Conservation (phyloP, 164 flowering plant species). For the Warburgia ugandensis region DNA sequence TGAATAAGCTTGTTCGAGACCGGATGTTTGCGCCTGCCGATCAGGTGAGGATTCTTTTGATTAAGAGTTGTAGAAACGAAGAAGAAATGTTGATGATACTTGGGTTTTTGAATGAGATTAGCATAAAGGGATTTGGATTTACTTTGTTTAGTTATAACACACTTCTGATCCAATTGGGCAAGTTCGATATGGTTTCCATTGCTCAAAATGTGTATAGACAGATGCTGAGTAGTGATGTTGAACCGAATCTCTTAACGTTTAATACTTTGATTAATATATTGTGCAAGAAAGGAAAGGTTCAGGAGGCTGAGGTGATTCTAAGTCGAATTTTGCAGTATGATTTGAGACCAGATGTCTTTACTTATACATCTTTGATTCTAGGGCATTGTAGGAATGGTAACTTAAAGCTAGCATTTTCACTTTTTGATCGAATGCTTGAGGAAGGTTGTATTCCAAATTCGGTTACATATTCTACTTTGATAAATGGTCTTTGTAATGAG, state of each 20-base stretch:
- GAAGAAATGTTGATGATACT: constrained; percentile 44
- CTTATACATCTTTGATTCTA: constrained; percentile 68
- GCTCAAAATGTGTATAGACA: constrained; percentile 43
- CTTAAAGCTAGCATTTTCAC: constrained; percentile 45
- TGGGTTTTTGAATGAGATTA: constrained; percentile 34
- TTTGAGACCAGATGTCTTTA: constrained; percentile 54
- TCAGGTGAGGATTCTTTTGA: constrained; percentile 52
- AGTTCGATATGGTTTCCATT: constrained; percentile 46
- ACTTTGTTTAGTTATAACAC: constrained; percentile 54
- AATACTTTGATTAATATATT: constrained; percentile 62
- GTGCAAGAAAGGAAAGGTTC: constrained; percentile 64
- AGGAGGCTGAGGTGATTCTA: constrained; percentile 46
- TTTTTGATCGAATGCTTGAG: constrained; percentile 51
- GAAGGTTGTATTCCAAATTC: constrained; percentile 62
- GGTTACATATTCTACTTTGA: constrained; percentile 54
- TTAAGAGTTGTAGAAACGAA: constrained; percentile 48
- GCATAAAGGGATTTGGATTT: constrained; percentile 30
- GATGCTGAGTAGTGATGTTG: constrained; percentile 38
- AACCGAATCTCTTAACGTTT: constrained; percentile 55
- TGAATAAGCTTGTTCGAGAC: constrained; percentile 47
- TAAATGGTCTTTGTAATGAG: constrained; percentile 59
- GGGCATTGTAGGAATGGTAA: constrained; percentile 61
- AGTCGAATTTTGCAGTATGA: constrained; percentile 39
- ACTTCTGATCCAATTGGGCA: constrained; percentile 59
- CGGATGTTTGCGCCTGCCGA: constrained; percentile 40